Percentiles rank a stretch among this genome's conserved stretches.
These are phyloP conservation scores for Casuarina equisetifolia DNA, from an alignment of 306 rosid genomes.

Conservation along the genomic window DNA sequence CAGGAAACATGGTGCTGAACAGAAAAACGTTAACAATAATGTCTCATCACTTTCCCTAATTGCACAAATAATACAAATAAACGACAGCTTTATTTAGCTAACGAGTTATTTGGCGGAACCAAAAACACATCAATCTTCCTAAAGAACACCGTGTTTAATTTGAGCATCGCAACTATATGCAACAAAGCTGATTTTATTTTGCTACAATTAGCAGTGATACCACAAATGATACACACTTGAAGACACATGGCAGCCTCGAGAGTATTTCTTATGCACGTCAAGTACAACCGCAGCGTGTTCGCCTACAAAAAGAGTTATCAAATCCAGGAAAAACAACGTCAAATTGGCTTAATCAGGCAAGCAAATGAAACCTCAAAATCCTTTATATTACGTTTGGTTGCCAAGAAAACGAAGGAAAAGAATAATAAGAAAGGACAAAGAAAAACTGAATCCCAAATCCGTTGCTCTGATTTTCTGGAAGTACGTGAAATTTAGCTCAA, in stretches of 20 bases:
- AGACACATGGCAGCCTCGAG: slow-evolving; percentile 97
- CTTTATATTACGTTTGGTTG: not conserved
- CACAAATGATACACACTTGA: slow-evolving; percentile 48
- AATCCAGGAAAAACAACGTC: not conserved
- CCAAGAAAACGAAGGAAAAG: not conserved
- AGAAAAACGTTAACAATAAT: not conserved
- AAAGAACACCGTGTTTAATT: not conserved
- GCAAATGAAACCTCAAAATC: not conserved
- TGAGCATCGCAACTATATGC: not conserved
- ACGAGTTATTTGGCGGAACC: too few species aligned
- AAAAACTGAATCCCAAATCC: not conserved
- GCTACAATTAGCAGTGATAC: not conserved
- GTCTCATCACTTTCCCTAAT: not conserved
- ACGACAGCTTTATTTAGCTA: not conserved
- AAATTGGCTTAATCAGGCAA: not conserved
- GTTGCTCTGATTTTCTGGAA: not conserved
- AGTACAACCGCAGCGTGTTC: slow-evolving; percentile 63
- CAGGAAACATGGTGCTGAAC: not conserved
- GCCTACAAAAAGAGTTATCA: slow-evolving; percentile 42
- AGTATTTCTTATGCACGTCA: slow-evolving; percentile 86
- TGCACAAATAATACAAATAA: not conserved
- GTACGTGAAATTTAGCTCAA: not conserved
- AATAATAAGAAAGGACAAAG: not conserved
- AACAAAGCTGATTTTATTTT: not conserved
- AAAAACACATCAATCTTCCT: too few species aligned